Base-by-base conservation (phyloP, 1,139 yeast species). In the Wickerhamomyces sp. region DNA sequence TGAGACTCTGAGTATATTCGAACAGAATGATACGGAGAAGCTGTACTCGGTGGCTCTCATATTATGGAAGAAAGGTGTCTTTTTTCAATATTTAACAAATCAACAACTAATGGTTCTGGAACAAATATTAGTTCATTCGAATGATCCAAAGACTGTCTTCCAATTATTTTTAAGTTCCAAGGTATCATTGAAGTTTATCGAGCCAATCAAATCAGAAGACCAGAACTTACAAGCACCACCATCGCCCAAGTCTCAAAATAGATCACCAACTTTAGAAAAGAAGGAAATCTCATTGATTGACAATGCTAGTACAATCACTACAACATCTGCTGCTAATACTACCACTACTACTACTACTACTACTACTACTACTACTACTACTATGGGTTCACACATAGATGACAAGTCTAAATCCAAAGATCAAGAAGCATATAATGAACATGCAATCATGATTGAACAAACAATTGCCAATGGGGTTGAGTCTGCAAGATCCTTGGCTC, bases 51-150 rank as follows among this genome's bases (percentile, higher is more conserved):
- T 58, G 7, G 60, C 88, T 1, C 73, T 71, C 47, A 69, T 68
- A 49, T 63, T 83, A 34, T 72, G 75, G 57, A 55, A 62, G 15
- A 63, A 69, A 37, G 73, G 76, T 29, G 73, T 74, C 47, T 83
- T 84, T 61, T 79, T 77, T 51, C 68, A 76, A 33, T 81, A 79
- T 56, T 66, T 84, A 46, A 79, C 81, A 38, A 78, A 80, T n/a
- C 78, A 75, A 50, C 91, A 84, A 60, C 71, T 71, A 53, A 72
- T 76, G 49, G 72, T 84, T 4, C 62, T 84, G 36, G 69, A 72
- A 41, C 65, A 71, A 47, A 64, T 84, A 11, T 56, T 75, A n/a
- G 57, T 65, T 9, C 47, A 58, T 40, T 41, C 57, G 36, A 49
- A 55, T n/a, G 47, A 46, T 32, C 36, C 44, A 6, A 45, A 42